These are phyloP conservation scores for Lactarius trivialis DNA, from an alignment of 768 basidiomycete genomes.

Conservation along the genomic window DNA sequence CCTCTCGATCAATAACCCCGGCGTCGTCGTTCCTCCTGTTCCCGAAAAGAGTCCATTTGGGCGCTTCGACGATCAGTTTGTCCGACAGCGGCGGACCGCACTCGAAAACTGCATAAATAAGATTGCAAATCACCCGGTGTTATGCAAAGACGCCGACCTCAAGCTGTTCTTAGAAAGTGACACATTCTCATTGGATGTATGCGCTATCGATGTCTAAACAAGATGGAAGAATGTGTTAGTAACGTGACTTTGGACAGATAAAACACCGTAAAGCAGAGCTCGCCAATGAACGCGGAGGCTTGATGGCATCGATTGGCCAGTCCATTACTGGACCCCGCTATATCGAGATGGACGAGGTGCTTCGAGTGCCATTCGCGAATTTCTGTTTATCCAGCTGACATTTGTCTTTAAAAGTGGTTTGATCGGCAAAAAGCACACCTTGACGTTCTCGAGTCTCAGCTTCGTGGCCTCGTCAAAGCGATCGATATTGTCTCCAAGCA, in stretches of 20 bases:
- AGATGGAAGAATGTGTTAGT: background rate
- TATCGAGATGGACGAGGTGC: constrained; percentile 81
- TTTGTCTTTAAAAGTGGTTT: constrained; percentile 75
- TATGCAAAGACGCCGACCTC: constrained; percentile 83
- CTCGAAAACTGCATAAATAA: constrained; percentile 90
- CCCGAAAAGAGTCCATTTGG: constrained; percentile 95
- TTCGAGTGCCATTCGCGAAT: constrained; percentile 8
- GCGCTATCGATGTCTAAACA: constrained; percentile 28
- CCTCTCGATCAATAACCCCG: constrained; percentile 85
- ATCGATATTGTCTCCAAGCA: constrained; percentile 83
- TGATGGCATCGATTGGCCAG: constrained; percentile 80
- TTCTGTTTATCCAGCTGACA: background rate
- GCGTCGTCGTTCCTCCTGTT: constrained; percentile 92
- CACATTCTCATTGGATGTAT: constrained; percentile 80
- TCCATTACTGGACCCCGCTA: constrained; percentile 74
- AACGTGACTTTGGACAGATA: constrained; percentile 44
- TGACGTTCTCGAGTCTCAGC: constrained; percentile 84
- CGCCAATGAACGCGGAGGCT: constrained; percentile 69
- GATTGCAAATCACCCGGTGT: constrained; percentile 85
- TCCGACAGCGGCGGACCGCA: constrained; percentile 75
- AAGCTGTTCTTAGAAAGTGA: constrained; percentile 91
- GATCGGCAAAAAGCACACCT: constrained; percentile 80
- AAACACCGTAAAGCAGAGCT: constrained; percentile 80
- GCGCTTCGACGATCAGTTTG: constrained; percentile 88
- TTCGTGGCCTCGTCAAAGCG: constrained; percentile 79